Percentiles rank a stretch among this genome's conserved stretches.
These are phyloP conservation scores for Rhizophlyctis rosea DNA, from an alignment of 192 early-diverging fungal species.

Conservation along the genomic window DNA sequence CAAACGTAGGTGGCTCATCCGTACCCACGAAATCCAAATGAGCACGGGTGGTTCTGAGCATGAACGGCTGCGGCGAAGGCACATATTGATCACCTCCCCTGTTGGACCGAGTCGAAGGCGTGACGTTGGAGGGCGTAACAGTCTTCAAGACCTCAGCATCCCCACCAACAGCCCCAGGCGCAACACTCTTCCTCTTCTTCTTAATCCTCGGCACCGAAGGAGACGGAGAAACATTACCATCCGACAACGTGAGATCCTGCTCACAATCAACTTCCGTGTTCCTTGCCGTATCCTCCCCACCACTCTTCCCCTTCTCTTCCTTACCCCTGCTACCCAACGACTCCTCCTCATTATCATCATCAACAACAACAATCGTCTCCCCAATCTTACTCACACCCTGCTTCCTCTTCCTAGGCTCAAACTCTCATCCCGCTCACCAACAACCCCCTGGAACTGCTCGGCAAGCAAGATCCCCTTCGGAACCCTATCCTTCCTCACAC, in stretches of 20 bases:
- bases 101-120: neutral
- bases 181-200: constrained; percentile 11
- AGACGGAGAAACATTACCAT: constrained; percentile 36
- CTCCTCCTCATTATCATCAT: neutral
- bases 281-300: neutral
- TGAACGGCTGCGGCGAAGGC: constrained; percentile 28
- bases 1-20: constrained; percentile 7
- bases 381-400: neutral
- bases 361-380: neutral
- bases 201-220: constrained; percentile 1
- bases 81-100: neutral
- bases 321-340: no score
- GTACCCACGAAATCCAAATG: neutral
- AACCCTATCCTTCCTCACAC: neutral
- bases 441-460: constrained; percentile 5
- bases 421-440: neutral
- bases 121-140: neutral
- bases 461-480: constrained; percentile 10
- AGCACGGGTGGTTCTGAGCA: constrained; percentile 6
- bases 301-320: neutral
- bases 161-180: neutral
- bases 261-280: neutral
- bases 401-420: constrained; percentile 11
- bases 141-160: neutral
- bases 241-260: constrained; percentile 16